A percentile compares a stretch with the other conserved stretches of the same genome.
These are phyloP conservation scores for Exutisphaerella laricina DNA, from an alignment of 2,329 filamentous ascomycete species.

Conservation along the genomic window DNA sequence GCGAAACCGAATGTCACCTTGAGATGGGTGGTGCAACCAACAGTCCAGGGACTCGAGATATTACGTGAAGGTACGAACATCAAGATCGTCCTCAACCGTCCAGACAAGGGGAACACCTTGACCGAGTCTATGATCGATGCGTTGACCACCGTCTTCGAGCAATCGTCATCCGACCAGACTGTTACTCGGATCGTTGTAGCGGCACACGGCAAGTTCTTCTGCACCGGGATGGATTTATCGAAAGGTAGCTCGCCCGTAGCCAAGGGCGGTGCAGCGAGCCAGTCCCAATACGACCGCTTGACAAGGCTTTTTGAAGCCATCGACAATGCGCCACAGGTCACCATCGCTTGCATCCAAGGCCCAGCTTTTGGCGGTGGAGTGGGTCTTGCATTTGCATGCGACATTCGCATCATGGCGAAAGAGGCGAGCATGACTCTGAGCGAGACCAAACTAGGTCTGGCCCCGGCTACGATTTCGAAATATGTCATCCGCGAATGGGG, in stretches of 20 bases:
- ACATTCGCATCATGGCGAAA: constrained; percentile 15
- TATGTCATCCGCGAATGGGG: constrained; percentile 21
- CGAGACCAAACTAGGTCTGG: constrained; percentile 19
- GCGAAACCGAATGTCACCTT: constrained; percentile 5
- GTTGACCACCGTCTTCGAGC: constrained; percentile 14
- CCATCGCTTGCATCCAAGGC: constrained; percentile 17
- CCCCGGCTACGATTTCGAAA: constrained; percentile 21
- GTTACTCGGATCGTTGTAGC: constrained; percentile 17
- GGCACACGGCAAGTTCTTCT: constrained; percentile 21
- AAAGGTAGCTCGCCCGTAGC: constrained; percentile 9
- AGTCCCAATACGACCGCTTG: constrained; percentile 16
- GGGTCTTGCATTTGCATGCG: constrained; percentile 20
- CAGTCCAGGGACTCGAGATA: constrained; percentile 8
- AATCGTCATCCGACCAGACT: constrained; percentile 10
- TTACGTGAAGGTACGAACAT: constrained; percentile 10
- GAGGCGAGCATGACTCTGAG: constrained; percentile 17
- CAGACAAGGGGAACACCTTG: constrained; percentile 20
- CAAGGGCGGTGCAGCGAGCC: constrained; percentile 7
- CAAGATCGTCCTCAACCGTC: constrained; percentile 17
- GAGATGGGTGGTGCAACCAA: neutral
- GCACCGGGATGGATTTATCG: constrained; percentile 23
- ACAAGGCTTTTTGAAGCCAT: constrained; percentile 16
- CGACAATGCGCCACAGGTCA: constrained; percentile 18
- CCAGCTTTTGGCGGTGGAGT: constrained; percentile 18
- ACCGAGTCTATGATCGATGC: constrained; percentile 18